Evolutionary conservation across 192 early-diverging fungal genomes (phyloP), one percentile per base, ranked within the genome.

Genomic region (Backusella liffmaniae): DNA sequence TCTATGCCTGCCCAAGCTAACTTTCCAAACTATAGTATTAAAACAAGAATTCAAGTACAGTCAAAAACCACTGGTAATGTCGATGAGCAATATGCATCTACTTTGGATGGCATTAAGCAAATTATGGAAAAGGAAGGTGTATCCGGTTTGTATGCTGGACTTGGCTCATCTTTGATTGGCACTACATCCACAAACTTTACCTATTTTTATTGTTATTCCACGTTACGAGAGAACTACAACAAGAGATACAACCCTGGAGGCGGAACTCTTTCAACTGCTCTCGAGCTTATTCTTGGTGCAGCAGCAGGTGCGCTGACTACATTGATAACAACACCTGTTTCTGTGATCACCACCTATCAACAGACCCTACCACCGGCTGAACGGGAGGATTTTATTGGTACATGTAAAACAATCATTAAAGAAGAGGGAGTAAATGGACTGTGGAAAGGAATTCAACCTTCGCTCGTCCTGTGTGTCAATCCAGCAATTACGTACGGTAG

Each of bases 401-500:
- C 95, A 6, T 89, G 92, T 32, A 59, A 80, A 72, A 86, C 87
- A 23, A 95, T 98, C 69, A 66, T 97, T 7, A 74, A 76, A 9
- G 88, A 91, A 35, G 97, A 99, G 74, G 98, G 98, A 21, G 65
- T 89, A 12, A 75, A 76, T 5, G 96, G 95, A 18, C 86, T 98
- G 46, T 98, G 96, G 96, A 92, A 90, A 72, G 98, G 98, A 6
- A 88, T 98, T 72, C 89, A 92, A 72, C 96, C 98, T 30, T 96
- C 95, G 1, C 85, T 99, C 78, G 86, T 98, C 4, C 88, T 99
- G 75, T 94, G 94, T 74, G 79, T 93, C 46, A 99, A 99, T 80
- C 98, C 98, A 34, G 95, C 98, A 3, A 98, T 99, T 74, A 99
- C 98, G 1, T 99, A 96, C 77, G 96, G 96, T 36, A 89, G 91